These are phyloP conservation scores for Furcasterigmium furcatum DNA, from an alignment of 2,329 filamentous ascomycete genomes.

Conservation along the genomic window DNA sequence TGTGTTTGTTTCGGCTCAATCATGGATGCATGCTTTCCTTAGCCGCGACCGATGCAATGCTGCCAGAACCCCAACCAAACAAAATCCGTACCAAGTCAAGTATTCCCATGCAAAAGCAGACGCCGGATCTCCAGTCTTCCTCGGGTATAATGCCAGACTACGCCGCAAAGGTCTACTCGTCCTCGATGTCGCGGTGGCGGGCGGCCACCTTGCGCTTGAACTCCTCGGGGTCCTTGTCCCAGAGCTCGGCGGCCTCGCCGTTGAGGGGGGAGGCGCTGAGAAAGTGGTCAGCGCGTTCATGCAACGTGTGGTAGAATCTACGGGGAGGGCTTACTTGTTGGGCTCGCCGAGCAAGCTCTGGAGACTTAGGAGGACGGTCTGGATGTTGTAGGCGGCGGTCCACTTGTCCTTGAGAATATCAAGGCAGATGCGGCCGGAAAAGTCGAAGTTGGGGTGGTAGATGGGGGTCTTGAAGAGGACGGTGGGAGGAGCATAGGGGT, in stretches of 20 bases:
- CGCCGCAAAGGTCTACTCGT: slow-evolving; percentile 43
- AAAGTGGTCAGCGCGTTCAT: slow-evolving; percentile 2
- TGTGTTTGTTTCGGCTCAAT: too few species aligned
- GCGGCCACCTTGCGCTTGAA: slow-evolving; percentile 75
- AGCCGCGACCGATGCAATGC: neutral
- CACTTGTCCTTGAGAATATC: slow-evolving; percentile 99
- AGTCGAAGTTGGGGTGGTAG: slow-evolving; percentile 98
- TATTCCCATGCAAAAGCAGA: slow-evolving; percentile 21
- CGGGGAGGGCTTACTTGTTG: slow-evolving; percentile 73
- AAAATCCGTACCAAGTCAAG: slow-evolving; percentile 23
- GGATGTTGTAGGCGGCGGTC: slow-evolving; percentile 96
- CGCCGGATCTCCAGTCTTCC: slow-evolving; percentile 36
- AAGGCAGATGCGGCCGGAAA: slow-evolving; percentile 92
- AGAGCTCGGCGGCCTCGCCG: slow-evolving; percentile 91
- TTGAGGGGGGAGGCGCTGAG: slow-evolving; percentile 94
- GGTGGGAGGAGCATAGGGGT: slow-evolving; percentile 86
- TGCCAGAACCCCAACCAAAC: slow-evolving; percentile 13
- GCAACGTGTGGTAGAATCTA: neutral
- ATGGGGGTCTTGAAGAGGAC: slow-evolving; percentile 98
- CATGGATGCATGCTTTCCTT: neutral
- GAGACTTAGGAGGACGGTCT: slow-evolving; percentile 86
- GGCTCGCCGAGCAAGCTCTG: slow-evolving; percentile 95
- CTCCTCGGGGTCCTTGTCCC: slow-evolving; percentile 83
- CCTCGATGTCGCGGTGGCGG: slow-evolving; percentile 62
- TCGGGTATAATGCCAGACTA: slow-evolving; percentile 11